Conservation (phyloP, 2,329 filamentous ascomycete species). For the Pseudogymnoascus pannorum region DNA sequence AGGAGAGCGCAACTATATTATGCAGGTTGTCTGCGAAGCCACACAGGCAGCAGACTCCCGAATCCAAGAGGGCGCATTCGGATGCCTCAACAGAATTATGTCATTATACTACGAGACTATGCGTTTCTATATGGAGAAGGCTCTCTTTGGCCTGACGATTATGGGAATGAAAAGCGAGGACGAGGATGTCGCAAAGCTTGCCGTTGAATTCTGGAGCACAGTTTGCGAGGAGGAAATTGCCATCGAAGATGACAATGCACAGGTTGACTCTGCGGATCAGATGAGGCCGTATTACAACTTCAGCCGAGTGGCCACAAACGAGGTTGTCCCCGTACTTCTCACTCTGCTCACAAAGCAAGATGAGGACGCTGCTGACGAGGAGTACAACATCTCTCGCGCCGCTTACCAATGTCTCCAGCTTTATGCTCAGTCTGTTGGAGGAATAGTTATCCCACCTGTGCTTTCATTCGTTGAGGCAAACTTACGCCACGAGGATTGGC, state of each 20-base stretch:
- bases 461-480: constrained; percentile 88
- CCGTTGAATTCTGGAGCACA: constrained; percentile 99
- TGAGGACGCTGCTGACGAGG: constrained; percentile 91
- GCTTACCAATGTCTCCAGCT: constrained; percentile 95
- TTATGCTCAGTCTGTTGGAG: constrained; percentile 85
- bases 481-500: constrained; percentile 88
- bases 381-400: constrained; percentile 93
- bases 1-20: constrained; percentile 98
- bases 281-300: constrained; percentile 95
- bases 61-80: constrained; percentile 93
- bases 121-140: constrained; percentile 99
- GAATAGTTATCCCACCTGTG: constrained; percentile 76
- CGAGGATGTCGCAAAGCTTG: constrained; percentile 95
- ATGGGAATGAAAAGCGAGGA: constrained; percentile 98
- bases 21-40: constrained; percentile 99
- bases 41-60: constrained; percentile 86
- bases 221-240: constrained; percentile 98
- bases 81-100: constrained; percentile 98
- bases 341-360: constrained; percentile 91
- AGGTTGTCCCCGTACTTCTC: constrained; percentile 89
- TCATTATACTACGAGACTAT: constrained; percentile 98
- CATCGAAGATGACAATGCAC: constrained; percentile 93
- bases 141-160: constrained; percentile 92
- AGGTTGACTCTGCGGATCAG: constrained; percentile 47
- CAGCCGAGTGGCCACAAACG: constrained; percentile 80